Conservation (phyloP, 2,329 filamentous ascomycete genomes). For the Periconia sp. region DNA sequence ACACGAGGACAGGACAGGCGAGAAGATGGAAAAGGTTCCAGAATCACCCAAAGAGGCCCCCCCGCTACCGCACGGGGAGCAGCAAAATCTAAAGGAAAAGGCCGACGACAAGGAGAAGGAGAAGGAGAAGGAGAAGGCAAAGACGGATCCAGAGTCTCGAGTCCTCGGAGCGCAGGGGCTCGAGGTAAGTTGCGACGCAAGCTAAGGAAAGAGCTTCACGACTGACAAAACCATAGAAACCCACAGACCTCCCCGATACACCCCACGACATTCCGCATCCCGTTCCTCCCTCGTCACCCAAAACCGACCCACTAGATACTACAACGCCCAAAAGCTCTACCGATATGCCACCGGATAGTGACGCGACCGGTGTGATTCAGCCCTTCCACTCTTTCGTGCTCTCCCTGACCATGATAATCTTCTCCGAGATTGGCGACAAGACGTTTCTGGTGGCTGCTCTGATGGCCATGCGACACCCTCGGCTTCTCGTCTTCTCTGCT, state of each 20-base stretch:
- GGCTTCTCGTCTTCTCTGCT: constrained; percentile 90
- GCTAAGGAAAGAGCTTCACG: neutral
- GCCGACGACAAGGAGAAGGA: constrained; percentile 9
- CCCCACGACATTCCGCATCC: constrained; percentile 76
- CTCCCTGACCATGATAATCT: constrained; percentile 95
- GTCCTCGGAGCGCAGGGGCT: constrained; percentile 45
- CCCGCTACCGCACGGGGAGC: constrained; percentile 80
- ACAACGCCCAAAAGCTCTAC: constrained; percentile 36
- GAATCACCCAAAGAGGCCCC: constrained; percentile 85
- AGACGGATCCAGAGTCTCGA: constrained; percentile 19
- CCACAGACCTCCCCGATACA: constrained; percentile 77
- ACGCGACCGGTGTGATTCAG: constrained; percentile 69
- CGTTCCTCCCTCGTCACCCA: constrained; percentile 66
- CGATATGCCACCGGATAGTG: constrained; percentile 48
- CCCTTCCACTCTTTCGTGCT: constrained; percentile 88
- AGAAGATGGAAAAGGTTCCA: constrained; percentile 75
- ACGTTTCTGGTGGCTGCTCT: constrained; percentile 96
- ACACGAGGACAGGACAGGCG: constrained; percentile 69
- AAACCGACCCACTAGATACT: constrained; percentile 62
- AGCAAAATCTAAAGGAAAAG: constrained; percentile 61
- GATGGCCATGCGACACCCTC: constrained; percentile 99
- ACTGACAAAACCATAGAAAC: constrained; percentile 65
- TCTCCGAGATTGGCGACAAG: constrained; percentile 97
- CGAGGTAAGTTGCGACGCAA: constrained; percentile 32
- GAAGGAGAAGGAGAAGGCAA: constrained; percentile 6